Evolutionary conservation across 129 eudicot genomes (phyloP), one percentile per base, ranked within the genome.

Genomic region (Heracleum sosnowskyi): DNA sequence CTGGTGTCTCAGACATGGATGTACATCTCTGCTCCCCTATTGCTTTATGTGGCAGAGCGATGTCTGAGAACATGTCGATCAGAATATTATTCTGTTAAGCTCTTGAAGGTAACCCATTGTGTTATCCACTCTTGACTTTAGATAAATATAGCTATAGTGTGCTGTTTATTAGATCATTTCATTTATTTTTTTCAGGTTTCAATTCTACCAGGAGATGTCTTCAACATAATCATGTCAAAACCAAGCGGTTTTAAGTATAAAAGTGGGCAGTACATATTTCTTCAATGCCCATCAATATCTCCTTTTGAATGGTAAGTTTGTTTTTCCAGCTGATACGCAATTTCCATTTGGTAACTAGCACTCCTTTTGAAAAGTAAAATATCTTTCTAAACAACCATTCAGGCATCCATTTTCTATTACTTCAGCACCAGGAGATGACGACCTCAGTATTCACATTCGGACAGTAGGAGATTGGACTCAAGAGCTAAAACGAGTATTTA

Each of bases 321-420:
- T 34, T 66, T 49, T 26, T 37, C 11, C 46, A 39, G 63, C 41
- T 35, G 33, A 60, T 16, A 74, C 33, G 44, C 62, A 26, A 85
- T 75, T 29, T 69, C 53, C 46, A 39, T 11, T 29, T 55, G 26
- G 55, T 57, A 24, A 15, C 22, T 41, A 57, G 4, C 37, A 0
- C 46, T 80, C 70, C 75, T 15, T 11, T 39, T 35, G 16, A 39
- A 26, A 13, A 33, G 55, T 53, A n/a, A 42, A 72, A 26, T 26
- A 33, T 72, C 41, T 26, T 63, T 34, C 24, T 37, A 36, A 62
- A n/a, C 66, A 55, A 68, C 77, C 82, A 51, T 74, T 62, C 86
- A 96, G 99, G 99, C 99, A 96, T 85, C 99, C 99, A 11, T 96
- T 96, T 87, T 96, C 99, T 57, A 88, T 96, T 44, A 96, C 99